These are phyloP conservation scores for Apostasia ramifera DNA, from an alignment of 106 monocot genomes.

Conservation along the genomic window DNA sequence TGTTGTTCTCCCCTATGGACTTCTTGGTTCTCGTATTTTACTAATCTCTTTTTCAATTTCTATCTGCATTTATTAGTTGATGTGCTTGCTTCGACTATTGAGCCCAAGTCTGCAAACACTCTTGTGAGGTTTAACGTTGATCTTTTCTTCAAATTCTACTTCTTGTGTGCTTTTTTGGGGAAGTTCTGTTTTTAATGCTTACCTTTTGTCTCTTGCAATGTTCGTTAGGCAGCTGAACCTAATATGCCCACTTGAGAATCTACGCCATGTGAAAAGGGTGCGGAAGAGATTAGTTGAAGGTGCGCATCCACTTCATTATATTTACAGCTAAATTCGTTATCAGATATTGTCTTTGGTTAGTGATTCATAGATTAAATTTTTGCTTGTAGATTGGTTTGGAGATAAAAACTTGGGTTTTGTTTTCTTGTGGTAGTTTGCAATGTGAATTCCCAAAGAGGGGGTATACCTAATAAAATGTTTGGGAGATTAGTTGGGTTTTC, in stretches of 20 bases:
- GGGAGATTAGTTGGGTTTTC: background rate
- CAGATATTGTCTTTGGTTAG: background rate
- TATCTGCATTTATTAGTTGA: slow-evolving; percentile 22
- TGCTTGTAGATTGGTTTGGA: slow-evolving; percentile 1
- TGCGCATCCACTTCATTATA: background rate
- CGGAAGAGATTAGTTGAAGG: slow-evolving; percentile 33
- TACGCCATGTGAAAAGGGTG: slow-evolving; percentile 59
- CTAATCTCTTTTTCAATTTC: background rate
- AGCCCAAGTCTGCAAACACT: slow-evolving; percentile 55
- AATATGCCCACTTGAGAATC: slow-evolving; percentile 40
- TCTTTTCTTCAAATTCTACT: background rate
- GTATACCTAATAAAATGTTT: background rate
- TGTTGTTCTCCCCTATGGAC: background rate
- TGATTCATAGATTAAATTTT: background rate
- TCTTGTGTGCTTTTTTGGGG: background rate
- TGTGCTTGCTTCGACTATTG: slow-evolving; percentile 51
- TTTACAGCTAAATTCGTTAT: background rate
- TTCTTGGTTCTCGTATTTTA: background rate
- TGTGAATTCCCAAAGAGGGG: background rate
- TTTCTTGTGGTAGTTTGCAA: background rate
- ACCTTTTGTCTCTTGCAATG: background rate
- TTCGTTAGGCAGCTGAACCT: slow-evolving; percentile 42
- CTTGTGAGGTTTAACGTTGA: slow-evolving; percentile 43
- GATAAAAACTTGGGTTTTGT: background rate
- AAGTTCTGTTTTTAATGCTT: background rate